Evolutionary conservation across 2,329 filamentous ascomycete species (phyloP).

Genomic region (Diaporthe capsici): DNA sequence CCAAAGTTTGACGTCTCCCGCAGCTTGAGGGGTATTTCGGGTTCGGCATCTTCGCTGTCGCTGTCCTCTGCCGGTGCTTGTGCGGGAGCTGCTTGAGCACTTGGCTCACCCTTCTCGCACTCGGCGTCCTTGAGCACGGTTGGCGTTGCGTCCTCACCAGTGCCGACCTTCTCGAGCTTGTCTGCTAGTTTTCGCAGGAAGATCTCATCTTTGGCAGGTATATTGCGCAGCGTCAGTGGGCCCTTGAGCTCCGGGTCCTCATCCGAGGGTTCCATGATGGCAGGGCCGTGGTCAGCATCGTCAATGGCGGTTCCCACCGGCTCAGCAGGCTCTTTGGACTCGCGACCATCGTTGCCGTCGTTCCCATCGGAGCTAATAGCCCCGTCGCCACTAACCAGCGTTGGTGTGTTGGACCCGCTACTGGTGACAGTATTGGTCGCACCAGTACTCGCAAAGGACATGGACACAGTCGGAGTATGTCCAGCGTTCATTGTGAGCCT

Average conservation of each 20-base stretch:
- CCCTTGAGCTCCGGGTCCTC: slow-evolving; percentile 64
- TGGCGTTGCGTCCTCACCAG: slow-evolving; percentile 61
- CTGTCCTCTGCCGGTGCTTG: slow-evolving; percentile 40
- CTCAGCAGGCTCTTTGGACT: slow-evolving; percentile 43
- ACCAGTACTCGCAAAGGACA: slow-evolving; percentile 63
- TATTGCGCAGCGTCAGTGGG: slow-evolving; percentile 68
- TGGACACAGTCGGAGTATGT: slow-evolving; percentile 73
- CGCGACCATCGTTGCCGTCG: slow-evolving; percentile 33
- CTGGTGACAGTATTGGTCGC: slow-evolving; percentile 56
- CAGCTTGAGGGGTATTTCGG: slow-evolving; percentile 36
- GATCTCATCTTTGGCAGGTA: slow-evolving; percentile 68
- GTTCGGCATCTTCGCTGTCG: slow-evolving; percentile 48
- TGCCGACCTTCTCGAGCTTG: slow-evolving; percentile 65
- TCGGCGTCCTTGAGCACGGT: slow-evolving; percentile 51
- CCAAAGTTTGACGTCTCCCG: slow-evolving; percentile 62
- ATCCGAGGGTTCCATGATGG: slow-evolving; percentile 54
- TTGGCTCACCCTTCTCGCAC: slow-evolving; percentile 23
- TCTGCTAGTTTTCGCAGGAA: slow-evolving; percentile 66
- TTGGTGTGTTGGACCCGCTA: slow-evolving; percentile 58
- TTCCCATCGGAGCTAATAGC: slow-evolving; percentile 39
- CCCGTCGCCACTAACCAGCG: slow-evolving; percentile 45
- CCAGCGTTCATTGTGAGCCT: slow-evolving; percentile 74
- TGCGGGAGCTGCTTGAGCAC: slow-evolving; percentile 17
- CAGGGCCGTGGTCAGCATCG: slow-evolving; percentile 44
- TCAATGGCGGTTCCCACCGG: slow-evolving; percentile 39